Evolutionary conservation across 1,284 basidiomycete genomes (phyloP), one percentile per base, ranked within the genome.

Genomic region (Apiotrichum brassicae): DNA sequence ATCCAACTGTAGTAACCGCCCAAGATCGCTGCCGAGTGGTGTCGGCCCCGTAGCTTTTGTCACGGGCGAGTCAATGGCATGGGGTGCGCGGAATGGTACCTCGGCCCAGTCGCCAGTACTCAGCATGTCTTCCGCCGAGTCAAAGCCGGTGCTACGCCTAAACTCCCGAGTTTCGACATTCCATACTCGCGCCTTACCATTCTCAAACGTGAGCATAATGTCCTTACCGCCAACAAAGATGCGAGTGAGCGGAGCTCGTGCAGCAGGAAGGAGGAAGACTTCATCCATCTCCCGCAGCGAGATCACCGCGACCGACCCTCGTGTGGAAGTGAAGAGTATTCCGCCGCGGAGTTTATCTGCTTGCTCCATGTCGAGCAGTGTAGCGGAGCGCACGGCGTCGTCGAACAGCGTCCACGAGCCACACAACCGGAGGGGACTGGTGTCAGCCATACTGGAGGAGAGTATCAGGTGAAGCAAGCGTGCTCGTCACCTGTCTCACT

Each of bases 91-190:
- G 46, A 53, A 53, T 86, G 41, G 42, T 87, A 86, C 68, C 49
- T 83, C 78, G 14, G 72, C 72, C 91, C 89, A 94, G 1, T 78
- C 79, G 2, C 82, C 82, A 53, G 85, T 78, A 1, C 68, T 70
- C 4, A 94, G 63, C 52, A 91, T 76, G 44, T 89, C 87, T 44
- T 82, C 79, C 0, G 84, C 87, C 61, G 87, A 90, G 36, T 85
- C 84, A 2, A 78, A 64, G 4, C 78, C 80, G 76, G 89, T 87
- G 0, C 89, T 87, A 34, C 92, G 76, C 76, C 90, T 81, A 60
- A 97, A 85, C 64, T 95, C 91, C 45, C 81, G 80, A 0, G 84
- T 85, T 51, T 82, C 80, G n/a, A 86, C 75, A 65, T 95, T 87
- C 91, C 94, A 98, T 1, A 93, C 73, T 25, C 94, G 77, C 3